Evolutionary conservation across 306 rosid genomes (phyloP), one percentile per base, ranked within the genome.

Genomic region (Cicer cuneatum): DNA sequence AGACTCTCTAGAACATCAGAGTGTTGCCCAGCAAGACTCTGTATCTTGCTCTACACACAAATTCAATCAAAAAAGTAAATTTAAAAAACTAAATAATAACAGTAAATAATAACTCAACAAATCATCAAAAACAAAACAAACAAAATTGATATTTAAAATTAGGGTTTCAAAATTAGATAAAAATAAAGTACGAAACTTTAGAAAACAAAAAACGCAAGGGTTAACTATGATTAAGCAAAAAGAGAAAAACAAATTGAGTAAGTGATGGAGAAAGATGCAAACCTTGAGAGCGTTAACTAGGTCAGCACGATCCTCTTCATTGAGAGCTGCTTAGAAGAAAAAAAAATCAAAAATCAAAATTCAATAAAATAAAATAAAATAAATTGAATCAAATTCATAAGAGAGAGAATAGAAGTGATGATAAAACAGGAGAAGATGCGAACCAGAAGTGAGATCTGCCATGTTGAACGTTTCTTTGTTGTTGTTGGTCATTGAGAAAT

Each of bases 271-370:
- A 77, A 24, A 37, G 10, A 41, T 8, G 58, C 80, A 18, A 38
- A 92, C 98, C 92, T 88, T 88, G 48, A 90, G 89, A 67, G 92
- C 90, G 78, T 87, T 88, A 7, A 88, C 89, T 19, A 85, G 86
- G 54, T 85, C 93, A 4, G 84, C 90, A 66, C 87, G 89, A 73
- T 87, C 79, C 48, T 74, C 87, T 56, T 83, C 87, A 71, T 85
- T 86, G 18, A 90, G 84, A 73, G 87, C 98, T 90, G 10, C 38
- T 29, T 29, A 29, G 35, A 29, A 29, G 57, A 39, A 13, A 12
- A 35, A 5, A n/a, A n/a, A n/a, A n/a, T n/a, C n/a, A n/a, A n/a
- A 21, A 71, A 58, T 10, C 10, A 63, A 64, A 40, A 64, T 8
- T 10, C 14, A 16, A 64, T 64, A 14, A 18, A 37, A 14, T 8